Base-by-base conservation (phyloP, 2,329 filamentous ascomycete genomes). In the Fusarium circinatum region DNA sequence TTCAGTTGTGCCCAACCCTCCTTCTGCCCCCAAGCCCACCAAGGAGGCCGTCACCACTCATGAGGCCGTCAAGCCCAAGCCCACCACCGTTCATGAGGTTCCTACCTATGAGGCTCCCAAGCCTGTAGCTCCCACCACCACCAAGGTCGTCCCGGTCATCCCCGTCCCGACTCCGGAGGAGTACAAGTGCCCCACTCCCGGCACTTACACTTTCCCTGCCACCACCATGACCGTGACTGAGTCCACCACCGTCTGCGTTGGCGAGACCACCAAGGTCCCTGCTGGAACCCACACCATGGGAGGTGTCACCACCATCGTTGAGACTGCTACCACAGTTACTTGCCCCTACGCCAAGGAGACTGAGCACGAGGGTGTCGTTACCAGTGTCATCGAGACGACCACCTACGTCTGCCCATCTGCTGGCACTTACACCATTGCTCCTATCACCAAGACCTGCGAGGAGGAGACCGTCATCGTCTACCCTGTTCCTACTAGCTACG, bases 391-490 rank as follows among this genome's bases (percentile, higher is more conserved):
- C 79, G 85, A 88, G 83, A 89, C 86, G 77, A 94, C 92, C 79
- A 91, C 90, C 79, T 94, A 91, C 80, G 88, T 92, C 79, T 94
- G 92, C 90, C 92, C 92, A 71, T 86, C 86, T 56, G 86, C 92
- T 78, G 93, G 93, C 82, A 94, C 91, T 65, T 95, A 94, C 88
- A 94, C 91, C 80, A 91, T 95, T 77, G 90, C 87, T 75, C 90
- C 92, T 65, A 87, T 87, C 80, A 93, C 90, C 80, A 92, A 90
- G 75, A 86, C 85, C 39, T 86, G 90, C 75, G 83, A 86, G 65
- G 83, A 85, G 76, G 86, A 86, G 68, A 87, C 86, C 57, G 85
- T 87, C 74, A 84, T 92, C 64, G 88, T 90, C 78, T 91, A 91
- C 83, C 92, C 93, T 58, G 88, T 88, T 68, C 88, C 92, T 61